phyloP scores from a whole-genome alignment of 140 eudicot species.

The Oenanthe javanica region DNA sequence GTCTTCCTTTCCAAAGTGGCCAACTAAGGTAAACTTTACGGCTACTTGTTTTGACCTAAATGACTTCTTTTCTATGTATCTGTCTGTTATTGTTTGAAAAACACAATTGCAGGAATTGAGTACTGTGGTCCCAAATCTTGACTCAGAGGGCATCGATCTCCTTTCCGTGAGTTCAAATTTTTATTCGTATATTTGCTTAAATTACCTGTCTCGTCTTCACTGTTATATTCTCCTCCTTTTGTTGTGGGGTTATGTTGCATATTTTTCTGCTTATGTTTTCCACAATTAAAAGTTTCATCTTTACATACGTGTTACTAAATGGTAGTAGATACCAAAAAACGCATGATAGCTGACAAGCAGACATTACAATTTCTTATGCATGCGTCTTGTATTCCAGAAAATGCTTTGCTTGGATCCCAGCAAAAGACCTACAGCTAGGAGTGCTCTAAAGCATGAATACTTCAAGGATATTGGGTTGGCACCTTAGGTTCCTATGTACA shows the following conservation, averaged over 20 bases:
- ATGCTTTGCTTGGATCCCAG: constrained; percentile 90
- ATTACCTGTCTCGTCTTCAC: neutral
- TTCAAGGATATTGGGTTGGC: constrained; percentile 75
- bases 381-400: constrained; percentile 44
- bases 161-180: constrained; percentile 47
- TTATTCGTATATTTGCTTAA: neutral
- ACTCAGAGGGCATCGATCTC: constrained; percentile 78
- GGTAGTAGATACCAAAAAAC: no score
- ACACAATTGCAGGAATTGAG: constrained; percentile 59
- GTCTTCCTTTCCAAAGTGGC: constrained; percentile 84
- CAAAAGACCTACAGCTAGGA: constrained; percentile 80
- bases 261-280: no score
- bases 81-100: neutral
- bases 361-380: no score
- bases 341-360: no score
- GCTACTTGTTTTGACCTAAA: neutral
- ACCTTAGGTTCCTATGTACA: constrained; percentile 26
- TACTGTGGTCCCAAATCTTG: constrained; percentile 72
- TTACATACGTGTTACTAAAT: no score
- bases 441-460: constrained; percentile 87
- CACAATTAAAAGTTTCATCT: no score
- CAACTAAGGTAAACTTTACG: constrained; percentile 50
- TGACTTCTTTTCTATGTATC: neutral
- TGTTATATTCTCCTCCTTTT: no score
- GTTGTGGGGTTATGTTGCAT: no score